Conservation (phyloP, 768 basidiomycete genomes). For the Rhodotorula toruloides region DNA sequence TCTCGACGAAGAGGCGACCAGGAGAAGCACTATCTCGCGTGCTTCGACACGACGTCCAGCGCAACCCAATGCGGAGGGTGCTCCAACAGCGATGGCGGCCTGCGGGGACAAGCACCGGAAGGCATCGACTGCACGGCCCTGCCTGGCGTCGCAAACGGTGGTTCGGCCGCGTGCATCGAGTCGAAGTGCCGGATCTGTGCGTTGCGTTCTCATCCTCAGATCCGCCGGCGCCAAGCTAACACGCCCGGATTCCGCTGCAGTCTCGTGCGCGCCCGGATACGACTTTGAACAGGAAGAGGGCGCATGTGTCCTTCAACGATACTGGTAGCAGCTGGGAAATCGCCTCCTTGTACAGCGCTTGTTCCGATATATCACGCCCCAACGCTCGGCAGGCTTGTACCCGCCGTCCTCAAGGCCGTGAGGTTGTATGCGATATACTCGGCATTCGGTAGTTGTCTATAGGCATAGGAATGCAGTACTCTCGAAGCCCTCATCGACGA, state of each 20-base stretch:
- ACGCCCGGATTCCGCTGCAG: background rate
- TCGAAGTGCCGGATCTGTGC: slow-evolving; percentile 38
- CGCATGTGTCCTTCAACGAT: too few species aligned
- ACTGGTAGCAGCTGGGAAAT: too few species aligned
- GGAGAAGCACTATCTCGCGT: slow-evolving; percentile 34
- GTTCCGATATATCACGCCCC: too few species aligned
- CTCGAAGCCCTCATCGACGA: background rate
- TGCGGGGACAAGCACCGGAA: background rate
- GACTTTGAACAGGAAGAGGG: too few species aligned
- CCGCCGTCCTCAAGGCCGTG: too few species aligned
- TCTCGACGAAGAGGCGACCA: background rate
- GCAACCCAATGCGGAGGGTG: slow-evolving; percentile 46
- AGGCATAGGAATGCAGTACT: too few species aligned
- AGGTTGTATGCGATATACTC: too few species aligned
- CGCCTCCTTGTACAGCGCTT: too few species aligned
- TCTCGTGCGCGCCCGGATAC: slow-evolving; percentile 24
- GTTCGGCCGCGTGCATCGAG: slow-evolving; percentile 41
- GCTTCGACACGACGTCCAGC: slow-evolving; percentile 39
- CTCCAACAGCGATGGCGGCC: slow-evolving; percentile 20
- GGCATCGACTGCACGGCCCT: slow-evolving; percentile 44
- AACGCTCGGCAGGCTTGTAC: too few species aligned
- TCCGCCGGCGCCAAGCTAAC: background rate
- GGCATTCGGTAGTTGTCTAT: too few species aligned
- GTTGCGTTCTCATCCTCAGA: background rate
- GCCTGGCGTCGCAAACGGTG: slow-evolving; percentile 33